Percentiles rank a stretch among this genome's conserved stretches.
Conservation (phyloP, 202 grass and related monocot genomes). For the Musa balbisiana region DNA sequence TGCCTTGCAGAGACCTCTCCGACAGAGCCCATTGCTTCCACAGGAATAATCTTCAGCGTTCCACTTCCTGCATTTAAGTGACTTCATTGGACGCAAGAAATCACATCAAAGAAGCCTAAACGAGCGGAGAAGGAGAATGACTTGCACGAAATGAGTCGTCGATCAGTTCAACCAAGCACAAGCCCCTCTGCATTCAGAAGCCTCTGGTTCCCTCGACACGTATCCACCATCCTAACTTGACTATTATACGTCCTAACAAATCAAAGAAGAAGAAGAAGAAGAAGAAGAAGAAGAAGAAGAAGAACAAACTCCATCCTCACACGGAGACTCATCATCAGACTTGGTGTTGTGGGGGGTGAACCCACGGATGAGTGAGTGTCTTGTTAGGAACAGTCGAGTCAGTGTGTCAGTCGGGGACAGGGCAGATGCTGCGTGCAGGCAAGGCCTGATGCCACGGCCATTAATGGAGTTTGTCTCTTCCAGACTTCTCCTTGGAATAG, state of each 20-base stretch:
- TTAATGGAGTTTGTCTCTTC: conserved; percentile 2
- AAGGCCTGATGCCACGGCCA: background rate
- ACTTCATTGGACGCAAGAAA: background rate
- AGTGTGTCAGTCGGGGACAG: background rate
- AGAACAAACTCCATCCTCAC: no score
- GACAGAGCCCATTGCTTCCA: conserved; percentile 22
- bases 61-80: conserved; percentile 1
- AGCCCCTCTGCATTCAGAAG: background rate
- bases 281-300: no score
- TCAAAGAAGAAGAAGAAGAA: no score
- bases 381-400: background rate
- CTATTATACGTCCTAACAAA: no score
- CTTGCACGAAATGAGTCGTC: conserved; percentile 5
- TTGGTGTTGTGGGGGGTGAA: no score
- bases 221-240: no score
- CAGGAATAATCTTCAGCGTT: background rate
- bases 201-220: background rate
- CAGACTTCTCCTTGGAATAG: background rate
- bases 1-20: conserved; percentile 16
- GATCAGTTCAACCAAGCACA: conserved; percentile 28
- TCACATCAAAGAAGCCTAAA: background rate
- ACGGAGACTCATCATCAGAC: no score
- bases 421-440: background rate
- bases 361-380: no score
- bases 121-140: no score